Conservation (phyloP, 371 early-diverging fungal species). For the Fennellomyces sp. region DNA sequence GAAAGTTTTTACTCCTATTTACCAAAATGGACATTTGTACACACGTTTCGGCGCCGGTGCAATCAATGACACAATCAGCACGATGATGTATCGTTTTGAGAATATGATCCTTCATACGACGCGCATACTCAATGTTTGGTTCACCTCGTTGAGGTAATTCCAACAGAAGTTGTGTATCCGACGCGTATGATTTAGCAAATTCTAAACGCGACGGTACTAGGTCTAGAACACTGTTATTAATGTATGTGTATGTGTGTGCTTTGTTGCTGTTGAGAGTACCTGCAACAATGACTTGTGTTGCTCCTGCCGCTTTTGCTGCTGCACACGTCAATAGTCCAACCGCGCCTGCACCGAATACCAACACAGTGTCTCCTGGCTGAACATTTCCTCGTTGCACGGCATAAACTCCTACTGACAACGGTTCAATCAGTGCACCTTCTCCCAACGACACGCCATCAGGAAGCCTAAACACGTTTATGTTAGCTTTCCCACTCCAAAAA, state of each 20-base stretch:
- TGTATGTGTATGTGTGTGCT: neutral
- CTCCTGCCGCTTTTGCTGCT: conserved; percentile 54
- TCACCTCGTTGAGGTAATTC: conserved; percentile 28
- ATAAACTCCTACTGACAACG: conserved; percentile 49
- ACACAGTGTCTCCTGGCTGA: conserved; percentile 65
- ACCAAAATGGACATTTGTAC: conserved; percentile 47
- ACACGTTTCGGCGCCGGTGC: conserved; percentile 58
- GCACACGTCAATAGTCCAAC: conserved; percentile 47
- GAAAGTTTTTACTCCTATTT: neutral
- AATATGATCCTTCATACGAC: conserved; percentile 25
- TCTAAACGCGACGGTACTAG: conserved; percentile 29
- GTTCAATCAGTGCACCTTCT: conserved; percentile 52
- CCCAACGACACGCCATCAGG: conserved; percentile 59
- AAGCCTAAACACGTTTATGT: conserved; percentile 30
- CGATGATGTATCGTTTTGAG: conserved; percentile 18
- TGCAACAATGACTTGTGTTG: conserved; percentile 43
- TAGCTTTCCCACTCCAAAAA: too few species aligned
- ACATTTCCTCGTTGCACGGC: conserved; percentile 59
- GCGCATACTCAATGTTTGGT: conserved; percentile 43
- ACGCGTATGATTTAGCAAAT: conserved; percentile 48
- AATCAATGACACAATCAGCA: conserved; percentile 47
- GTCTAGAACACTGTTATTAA: conserved; percentile 12
- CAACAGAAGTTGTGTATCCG: conserved; percentile 34
- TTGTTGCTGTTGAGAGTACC: conserved; percentile 5
- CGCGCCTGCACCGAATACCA: conserved; percentile 49